Percentiles rank a stretch among this genome's conserved stretches.
phyloP scores from a whole-genome alignment of 1,284 basidiomycete species.

The Rhizopogon parksii region DNA sequence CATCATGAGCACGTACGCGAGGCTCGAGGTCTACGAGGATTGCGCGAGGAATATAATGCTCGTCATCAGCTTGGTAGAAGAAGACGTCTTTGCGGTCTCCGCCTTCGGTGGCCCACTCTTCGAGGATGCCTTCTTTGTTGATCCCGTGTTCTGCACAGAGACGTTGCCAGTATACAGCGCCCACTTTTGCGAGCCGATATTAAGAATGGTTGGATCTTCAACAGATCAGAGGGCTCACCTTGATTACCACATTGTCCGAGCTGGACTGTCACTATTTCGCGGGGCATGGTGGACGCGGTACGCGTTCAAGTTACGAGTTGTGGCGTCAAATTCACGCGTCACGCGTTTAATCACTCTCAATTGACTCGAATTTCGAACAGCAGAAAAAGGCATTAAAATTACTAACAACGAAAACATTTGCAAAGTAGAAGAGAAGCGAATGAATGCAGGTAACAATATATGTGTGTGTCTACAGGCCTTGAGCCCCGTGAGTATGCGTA shows the following conservation, averaged over 20 bases:
- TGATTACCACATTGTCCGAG: constrained; percentile 97
- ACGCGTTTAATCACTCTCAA: constrained; percentile 4
- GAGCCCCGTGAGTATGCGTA: constrained; percentile 8
- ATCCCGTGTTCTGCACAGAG: constrained; percentile 96
- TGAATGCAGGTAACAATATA: constrained; percentile 6
- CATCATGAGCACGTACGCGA: constrained; percentile 50
- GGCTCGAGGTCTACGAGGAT: constrained; percentile 98
- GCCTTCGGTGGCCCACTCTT: constrained; percentile 91
- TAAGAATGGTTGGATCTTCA: constrained; percentile 9
- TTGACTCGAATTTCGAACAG: constrained; percentile 8
- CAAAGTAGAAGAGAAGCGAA: constrained; percentile 2
- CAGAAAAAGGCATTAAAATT: neutral
- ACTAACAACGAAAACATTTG: constrained; percentile 1
- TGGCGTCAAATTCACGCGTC: neutral
- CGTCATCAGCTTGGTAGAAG: constrained; percentile 99
- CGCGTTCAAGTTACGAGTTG: constrained; percentile 8
- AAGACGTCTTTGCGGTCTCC: constrained; percentile 98
- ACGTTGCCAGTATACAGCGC: constrained; percentile 91
- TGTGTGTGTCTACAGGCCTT: constrained; percentile 7
- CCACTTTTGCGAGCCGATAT: constrained; percentile 46
- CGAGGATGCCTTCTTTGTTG: constrained; percentile 85
- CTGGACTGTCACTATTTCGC: constrained; percentile 83
- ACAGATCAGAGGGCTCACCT: constrained; percentile 47
- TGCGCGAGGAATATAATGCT: constrained; percentile 96
- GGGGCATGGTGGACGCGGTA: constrained; percentile 53